Percentiles rank a stretch among this genome's conserved stretches.
Evolutionary conservation across 2,329 filamentous ascomycete species (phyloP).

Genomic region (Trichothecium sympodiale): DNA sequence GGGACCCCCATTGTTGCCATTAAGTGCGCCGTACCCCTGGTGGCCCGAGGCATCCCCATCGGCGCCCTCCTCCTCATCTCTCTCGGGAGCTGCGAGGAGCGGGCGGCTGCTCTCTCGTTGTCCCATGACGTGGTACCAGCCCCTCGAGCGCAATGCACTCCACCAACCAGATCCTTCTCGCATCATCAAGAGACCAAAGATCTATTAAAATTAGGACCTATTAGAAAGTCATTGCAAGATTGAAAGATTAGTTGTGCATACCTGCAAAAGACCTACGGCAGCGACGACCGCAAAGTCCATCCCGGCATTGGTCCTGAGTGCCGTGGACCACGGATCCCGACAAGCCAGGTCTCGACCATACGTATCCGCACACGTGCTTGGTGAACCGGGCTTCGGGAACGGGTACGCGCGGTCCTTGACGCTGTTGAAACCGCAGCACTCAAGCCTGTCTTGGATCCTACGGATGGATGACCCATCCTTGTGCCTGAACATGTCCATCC

Average conservation of each 20-base stretch:
- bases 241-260: slow-evolving; percentile 15
- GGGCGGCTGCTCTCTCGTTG: slow-evolving; percentile 12
- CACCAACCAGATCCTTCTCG: slow-evolving; percentile 19
- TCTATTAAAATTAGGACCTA: slow-evolving; percentile 9
- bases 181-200: slow-evolving; percentile 18
- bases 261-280: slow-evolving; percentile 44
- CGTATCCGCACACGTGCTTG: slow-evolving; percentile 29
- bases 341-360: slow-evolving; percentile 39
- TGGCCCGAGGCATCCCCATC: slow-evolving; percentile 3
- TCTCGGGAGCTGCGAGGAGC: slow-evolving; percentile 15
- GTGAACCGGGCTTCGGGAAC: slow-evolving; percentile 27
- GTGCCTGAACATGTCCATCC: slow-evolving; percentile 39
- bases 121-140: slow-evolving; percentile 7
- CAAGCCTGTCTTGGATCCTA: slow-evolving; percentile 52
- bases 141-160: slow-evolving; percentile 12
- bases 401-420: slow-evolving; percentile 52
- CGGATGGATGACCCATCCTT: slow-evolving; percentile 41
- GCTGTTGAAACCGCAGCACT: slow-evolving; percentile 55
- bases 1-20: slow-evolving; percentile 9
- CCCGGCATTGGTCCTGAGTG: slow-evolving; percentile 41
- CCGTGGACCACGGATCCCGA: slow-evolving; percentile 40
- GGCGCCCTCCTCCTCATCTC: slow-evolving; percentile 15
- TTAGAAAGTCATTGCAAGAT: neutral
- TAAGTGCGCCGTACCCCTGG: slow-evolving; percentile 10
- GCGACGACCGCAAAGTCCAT: slow-evolving; percentile 44